These are phyloP conservation scores for Lactarius trivialis DNA, from an alignment of 768 basidiomycete genomes.

Conservation along the genomic window DNA sequence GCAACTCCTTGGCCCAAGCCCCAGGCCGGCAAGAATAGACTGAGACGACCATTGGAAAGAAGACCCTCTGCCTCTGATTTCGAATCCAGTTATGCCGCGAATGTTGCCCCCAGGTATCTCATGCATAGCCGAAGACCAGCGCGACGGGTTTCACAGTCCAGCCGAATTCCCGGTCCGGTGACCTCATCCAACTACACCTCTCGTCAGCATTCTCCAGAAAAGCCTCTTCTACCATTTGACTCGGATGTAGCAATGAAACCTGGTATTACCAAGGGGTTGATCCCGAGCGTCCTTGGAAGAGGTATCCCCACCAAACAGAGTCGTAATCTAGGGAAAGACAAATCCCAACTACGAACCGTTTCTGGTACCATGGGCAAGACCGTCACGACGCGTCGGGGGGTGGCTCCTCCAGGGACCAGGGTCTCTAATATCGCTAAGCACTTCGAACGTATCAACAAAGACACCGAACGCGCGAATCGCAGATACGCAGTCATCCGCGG, in stretches of 20 bases:
- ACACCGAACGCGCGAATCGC: constrained; percentile 66
- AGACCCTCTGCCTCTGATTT: constrained; percentile 75
- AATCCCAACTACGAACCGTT: constrained; percentile 37
- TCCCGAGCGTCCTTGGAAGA: constrained; percentile 29
- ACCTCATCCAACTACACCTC: constrained; percentile 49
- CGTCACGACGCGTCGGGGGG: constrained; percentile 47
- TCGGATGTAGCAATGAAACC: constrained; percentile 24
- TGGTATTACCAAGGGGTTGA: constrained; percentile 32
- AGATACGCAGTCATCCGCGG: constrained; percentile 84
- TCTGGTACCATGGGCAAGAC: constrained; percentile 39
- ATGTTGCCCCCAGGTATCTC: constrained; percentile 74
- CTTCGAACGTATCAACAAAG: constrained; percentile 77
- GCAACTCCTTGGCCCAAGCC: constrained; percentile 32
- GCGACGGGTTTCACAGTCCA: constrained; percentile 29
- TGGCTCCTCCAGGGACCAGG: constrained; percentile 49
- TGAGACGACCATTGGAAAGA: constrained; percentile 44
- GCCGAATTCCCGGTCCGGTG: constrained; percentile 50
- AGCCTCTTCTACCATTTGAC: constrained; percentile 34
- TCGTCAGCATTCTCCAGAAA: constrained; percentile 69
- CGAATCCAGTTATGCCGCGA: constrained; percentile 89
- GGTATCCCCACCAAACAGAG: constrained; percentile 33
- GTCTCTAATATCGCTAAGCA: constrained; percentile 87
- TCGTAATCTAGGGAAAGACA: constrained; percentile 34
- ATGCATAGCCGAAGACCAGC: constrained; percentile 44
- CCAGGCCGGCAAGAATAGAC: constrained; percentile 39